Conservation (phyloP, 305 asterid genomes). For the Ruellia speciosa region DNA sequence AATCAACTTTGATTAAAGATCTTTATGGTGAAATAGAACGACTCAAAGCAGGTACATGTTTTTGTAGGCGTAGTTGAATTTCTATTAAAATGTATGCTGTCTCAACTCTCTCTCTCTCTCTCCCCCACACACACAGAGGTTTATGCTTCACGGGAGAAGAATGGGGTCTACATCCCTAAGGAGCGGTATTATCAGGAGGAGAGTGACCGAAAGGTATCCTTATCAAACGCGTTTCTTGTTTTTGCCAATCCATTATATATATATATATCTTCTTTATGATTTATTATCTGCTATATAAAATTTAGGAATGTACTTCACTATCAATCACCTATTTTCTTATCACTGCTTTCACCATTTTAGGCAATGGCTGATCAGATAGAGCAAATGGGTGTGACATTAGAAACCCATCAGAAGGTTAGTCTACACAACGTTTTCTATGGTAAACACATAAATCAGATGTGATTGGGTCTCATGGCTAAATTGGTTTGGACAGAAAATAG, state of each 20-base stretch:
- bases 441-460: neutral
- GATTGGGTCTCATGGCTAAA: slow-evolving; percentile 9
- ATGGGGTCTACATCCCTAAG: slow-evolving; percentile 72
- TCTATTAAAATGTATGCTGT: neutral
- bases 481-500: slow-evolving; percentile 34
- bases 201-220: slow-evolving; percentile 55
- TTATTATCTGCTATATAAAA: neutral
- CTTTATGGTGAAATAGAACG: slow-evolving; percentile 83
- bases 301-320: neutral
- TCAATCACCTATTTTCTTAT: neutral
- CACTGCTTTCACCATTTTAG: slow-evolving; percentile 26
- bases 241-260: neutral
- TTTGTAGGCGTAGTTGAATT: neutral
- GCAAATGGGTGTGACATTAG: slow-evolving; percentile 56
- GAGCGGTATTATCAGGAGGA: slow-evolving; percentile 74
- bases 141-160: slow-evolving; percentile 74
- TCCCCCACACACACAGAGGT: slow-evolving; percentile 36
- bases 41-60: slow-evolving; percentile 56
- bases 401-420: slow-evolving; percentile 55
- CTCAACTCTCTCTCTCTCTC: slow-evolving; percentile 4
- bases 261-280: too few species aligned
- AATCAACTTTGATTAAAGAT: slow-evolving; percentile 73
- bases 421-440: neutral
- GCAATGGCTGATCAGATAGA: slow-evolving; percentile 79
- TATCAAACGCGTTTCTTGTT: neutral